Evolutionary conservation across 768 basidiomycete genomes (phyloP).

Genomic region (Sporobolomyces phaffii): DNA sequence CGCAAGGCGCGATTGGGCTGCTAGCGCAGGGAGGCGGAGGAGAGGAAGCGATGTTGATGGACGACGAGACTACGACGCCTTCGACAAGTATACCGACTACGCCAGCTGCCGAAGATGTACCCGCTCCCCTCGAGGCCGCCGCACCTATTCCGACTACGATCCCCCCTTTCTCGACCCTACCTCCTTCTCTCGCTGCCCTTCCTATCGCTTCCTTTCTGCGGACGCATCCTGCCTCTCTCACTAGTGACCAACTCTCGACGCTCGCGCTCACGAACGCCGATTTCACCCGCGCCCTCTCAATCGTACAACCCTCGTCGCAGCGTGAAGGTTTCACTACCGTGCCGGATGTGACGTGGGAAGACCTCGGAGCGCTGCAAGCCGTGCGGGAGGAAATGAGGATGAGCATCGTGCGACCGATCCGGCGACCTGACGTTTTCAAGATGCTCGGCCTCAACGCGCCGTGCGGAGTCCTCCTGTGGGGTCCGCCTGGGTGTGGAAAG

Average conservation of each 20-base stretch:
- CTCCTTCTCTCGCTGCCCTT: slow-evolving; percentile 49
- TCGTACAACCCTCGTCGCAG: slow-evolving; percentile 92
- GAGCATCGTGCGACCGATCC: slow-evolving; percentile 94
- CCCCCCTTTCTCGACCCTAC: slow-evolving; percentile 51
- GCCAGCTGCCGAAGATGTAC: background rate
- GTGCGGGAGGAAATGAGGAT: slow-evolving; percentile 89
- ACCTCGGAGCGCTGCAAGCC: slow-evolving; percentile 82
- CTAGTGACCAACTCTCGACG: slow-evolving; percentile 67
- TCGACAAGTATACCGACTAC: background rate
- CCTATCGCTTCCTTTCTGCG: slow-evolving; percentile 87
- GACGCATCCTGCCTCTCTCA: slow-evolving; percentile 75
- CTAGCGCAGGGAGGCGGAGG: slow-evolving; percentile 53
- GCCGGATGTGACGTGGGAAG: slow-evolving; percentile 89
- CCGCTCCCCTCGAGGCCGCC: slow-evolving; percentile 28
- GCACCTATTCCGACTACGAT: slow-evolving; percentile 30
- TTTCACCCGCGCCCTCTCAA: slow-evolving; percentile 70
- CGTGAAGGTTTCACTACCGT: slow-evolving; percentile 97
- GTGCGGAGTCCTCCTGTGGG: slow-evolving; percentile 95
- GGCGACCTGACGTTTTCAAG: slow-evolving; percentile 77
- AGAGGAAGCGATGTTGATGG: slow-evolving; percentile 48
- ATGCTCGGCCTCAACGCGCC: slow-evolving; percentile 83
- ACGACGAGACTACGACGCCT: slow-evolving; percentile 33
- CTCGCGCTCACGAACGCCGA: slow-evolving; percentile 74
- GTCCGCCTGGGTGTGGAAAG: slow-evolving; percentile 96
- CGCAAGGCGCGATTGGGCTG: slow-evolving; percentile 35